Conservation (phyloP, 371 early-diverging fungal species). For the Mortierella sp. region DNA sequence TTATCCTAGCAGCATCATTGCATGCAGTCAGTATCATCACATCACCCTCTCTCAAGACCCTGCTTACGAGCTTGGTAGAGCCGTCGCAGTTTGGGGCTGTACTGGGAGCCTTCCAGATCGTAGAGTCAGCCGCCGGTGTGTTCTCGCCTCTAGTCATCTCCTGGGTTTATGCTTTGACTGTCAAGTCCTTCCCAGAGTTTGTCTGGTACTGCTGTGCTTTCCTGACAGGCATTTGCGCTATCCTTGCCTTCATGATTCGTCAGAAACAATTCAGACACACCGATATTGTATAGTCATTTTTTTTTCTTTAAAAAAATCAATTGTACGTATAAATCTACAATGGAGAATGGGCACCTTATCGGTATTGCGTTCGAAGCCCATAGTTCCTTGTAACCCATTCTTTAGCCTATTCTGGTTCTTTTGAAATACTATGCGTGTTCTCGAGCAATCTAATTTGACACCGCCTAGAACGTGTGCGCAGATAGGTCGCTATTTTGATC, state of each 20-base stretch:
- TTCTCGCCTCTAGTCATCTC: conserved; percentile 32
- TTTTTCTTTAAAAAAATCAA: no score
- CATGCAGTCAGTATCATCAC: conserved; percentile 55
- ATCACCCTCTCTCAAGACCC: conserved; percentile 57
- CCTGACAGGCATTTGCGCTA: conserved; percentile 22
- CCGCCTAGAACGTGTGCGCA: no score
- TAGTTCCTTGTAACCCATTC: no score
- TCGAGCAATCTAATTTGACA: no score
- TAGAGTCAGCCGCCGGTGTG: conserved; percentile 63
- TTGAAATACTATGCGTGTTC: no score
- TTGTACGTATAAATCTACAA: no score
- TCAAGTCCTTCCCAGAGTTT: conserved; percentile 54
- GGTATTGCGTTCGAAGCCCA: no score
- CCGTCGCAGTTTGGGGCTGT: conserved; percentile 62
- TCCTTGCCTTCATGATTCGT: conserved; percentile 42
- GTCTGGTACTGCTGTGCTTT: conserved; percentile 52
- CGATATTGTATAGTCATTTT: no score
- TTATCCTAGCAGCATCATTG: conserved; percentile 43
- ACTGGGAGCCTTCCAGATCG: conserved; percentile 60
- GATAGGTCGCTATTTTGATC: no score
- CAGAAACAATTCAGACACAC: conserved; percentile 15
- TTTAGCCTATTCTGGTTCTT: no score
- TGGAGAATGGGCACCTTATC: no score
- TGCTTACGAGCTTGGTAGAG: conserved; percentile 57
- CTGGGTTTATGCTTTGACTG: conserved; percentile 59